phyloP scores from a whole-genome alignment of 345 rosid genomes.

The Litchi chinensis region DNA sequence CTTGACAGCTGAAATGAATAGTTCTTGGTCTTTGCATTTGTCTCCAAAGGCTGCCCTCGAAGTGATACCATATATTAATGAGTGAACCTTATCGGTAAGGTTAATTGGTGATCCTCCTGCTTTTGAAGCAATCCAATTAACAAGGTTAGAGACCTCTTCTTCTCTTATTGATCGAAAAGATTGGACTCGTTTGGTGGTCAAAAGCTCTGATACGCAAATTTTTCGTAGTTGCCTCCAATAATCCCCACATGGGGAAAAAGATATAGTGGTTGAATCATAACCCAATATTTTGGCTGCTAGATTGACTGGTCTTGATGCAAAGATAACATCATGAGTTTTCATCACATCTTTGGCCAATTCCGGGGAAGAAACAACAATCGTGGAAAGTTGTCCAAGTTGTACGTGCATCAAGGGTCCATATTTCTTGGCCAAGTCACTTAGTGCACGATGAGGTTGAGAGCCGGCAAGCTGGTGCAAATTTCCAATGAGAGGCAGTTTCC shows the following conservation, averaged over 20 bases:
- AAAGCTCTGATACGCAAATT: slow-evolving; percentile 12
- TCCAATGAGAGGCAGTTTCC: slow-evolving; percentile 39
- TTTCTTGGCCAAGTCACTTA: slow-evolving; percentile 32
- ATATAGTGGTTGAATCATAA: slow-evolving; percentile 19
- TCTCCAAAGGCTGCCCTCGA: slow-evolving; percentile 27
- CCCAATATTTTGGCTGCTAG: background rate
- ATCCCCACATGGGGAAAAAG: slow-evolving; percentile 25
- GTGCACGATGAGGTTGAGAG: slow-evolving; percentile 28
- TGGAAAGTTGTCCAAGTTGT: slow-evolving; percentile 27
- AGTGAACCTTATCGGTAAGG: slow-evolving; percentile 19
- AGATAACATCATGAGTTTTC: slow-evolving; percentile 32
- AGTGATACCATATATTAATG: slow-evolving; percentile 3
- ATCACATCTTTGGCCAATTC: slow-evolving; percentile 32
- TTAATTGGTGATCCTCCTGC: slow-evolving; percentile 22
- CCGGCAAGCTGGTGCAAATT: slow-evolving; percentile 34
- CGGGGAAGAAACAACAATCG: slow-evolving; percentile 28
- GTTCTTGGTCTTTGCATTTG: slow-evolving; percentile 23
- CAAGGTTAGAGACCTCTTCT: slow-evolving; percentile 17
- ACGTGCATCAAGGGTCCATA: slow-evolving; percentile 38
- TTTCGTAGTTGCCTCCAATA: slow-evolving; percentile 30
- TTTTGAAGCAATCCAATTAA: background rate
- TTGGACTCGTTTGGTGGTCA: no score
- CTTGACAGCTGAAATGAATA: background rate
- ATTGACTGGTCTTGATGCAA: slow-evolving; percentile 25
- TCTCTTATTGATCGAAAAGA: no score